phyloP scores from a whole-genome alignment of 768 basidiomycete genomes.

The Trametopsis cervina region DNA sequence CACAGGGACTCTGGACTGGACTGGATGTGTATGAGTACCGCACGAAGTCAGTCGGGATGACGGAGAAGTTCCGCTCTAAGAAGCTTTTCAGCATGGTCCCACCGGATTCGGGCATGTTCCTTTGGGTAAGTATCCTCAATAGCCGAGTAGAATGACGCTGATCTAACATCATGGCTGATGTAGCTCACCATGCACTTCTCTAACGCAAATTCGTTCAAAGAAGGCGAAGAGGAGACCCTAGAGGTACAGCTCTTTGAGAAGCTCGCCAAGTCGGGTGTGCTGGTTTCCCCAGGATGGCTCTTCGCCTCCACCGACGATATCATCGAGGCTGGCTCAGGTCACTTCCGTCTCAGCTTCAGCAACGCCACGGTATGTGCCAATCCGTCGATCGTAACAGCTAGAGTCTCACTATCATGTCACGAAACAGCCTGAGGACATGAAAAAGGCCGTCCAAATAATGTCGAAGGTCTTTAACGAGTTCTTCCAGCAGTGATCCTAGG shows the following conservation, averaged over 20 bases:
- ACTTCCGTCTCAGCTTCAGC: slow-evolving; percentile 55
- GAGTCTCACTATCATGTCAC: background rate
- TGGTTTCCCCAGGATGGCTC: slow-evolving; percentile 56
- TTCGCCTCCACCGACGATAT: slow-evolving; percentile 31
- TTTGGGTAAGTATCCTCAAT: slow-evolving; percentile 56
- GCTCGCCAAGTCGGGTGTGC: slow-evolving; percentile 53
- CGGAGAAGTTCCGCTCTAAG: slow-evolving; percentile 36
- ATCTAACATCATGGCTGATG: background rate
- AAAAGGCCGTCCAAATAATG: slow-evolving; percentile 42
- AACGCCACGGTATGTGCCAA: slow-evolving; percentile 36
- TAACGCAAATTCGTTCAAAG: slow-evolving; percentile 39
- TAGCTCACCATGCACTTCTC: slow-evolving; percentile 61
- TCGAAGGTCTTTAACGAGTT: slow-evolving; percentile 38
- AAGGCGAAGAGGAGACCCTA: slow-evolving; percentile 31
- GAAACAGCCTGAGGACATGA: slow-evolving; percentile 28
- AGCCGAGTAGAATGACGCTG: too few relatives aligned
- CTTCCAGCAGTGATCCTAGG: slow-evolving; percentile 26
- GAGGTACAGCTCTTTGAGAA: slow-evolving; percentile 56
- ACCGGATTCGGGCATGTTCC: slow-evolving; percentile 80
- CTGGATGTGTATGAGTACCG: slow-evolving; percentile 40
- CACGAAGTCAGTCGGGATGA: slow-evolving; percentile 26
- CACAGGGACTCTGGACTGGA: slow-evolving; percentile 27
- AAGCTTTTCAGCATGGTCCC: slow-evolving; percentile 62
- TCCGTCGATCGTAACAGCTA: background rate
- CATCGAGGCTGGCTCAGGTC: slow-evolving; percentile 30